A percentile compares a stretch with the other conserved stretches of the same genome.
Conservation (phyloP, 2,329 filamentous ascomycete species). For the Onygenales sp. region DNA sequence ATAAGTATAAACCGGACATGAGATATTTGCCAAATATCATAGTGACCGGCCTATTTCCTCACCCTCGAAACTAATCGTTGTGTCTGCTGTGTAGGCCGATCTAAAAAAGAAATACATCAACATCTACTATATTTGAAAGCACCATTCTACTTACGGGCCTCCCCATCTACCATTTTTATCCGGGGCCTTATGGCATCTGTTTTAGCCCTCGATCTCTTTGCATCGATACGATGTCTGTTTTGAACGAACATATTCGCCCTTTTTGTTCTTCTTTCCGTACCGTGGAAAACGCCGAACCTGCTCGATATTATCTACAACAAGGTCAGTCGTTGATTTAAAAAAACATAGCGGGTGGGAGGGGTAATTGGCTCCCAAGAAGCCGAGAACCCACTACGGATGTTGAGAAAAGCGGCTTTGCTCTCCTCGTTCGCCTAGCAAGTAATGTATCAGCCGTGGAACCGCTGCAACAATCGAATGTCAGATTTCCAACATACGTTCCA, state of each 20-base stretch:
- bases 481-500: too few relatives aligned
- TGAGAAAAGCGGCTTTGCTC: neutral
- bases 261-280: neutral
- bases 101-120: neutral
- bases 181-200: neutral
- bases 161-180: neutral
- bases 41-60: neutral
- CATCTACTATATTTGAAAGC: neutral
- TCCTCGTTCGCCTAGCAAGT: neutral
- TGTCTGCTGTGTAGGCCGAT: neutral
- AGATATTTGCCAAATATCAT: neutral
- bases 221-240: slow-evolving; percentile 1
- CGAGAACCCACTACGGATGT: neutral
- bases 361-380: neutral
- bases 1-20: neutral
- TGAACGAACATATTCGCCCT: neutral
- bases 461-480: too few relatives aligned
- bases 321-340: neutral
- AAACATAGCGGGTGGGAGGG: too few relatives aligned
- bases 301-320: neutral
- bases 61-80: neutral
- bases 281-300: neutral
- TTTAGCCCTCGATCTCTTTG: neutral
- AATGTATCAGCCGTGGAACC: too few relatives aligned
- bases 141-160: neutral